Evolutionary conservation across 2,329 filamentous ascomycete genomes (phyloP).

Genomic region (Pseudogymnoascus destructans): DNA sequence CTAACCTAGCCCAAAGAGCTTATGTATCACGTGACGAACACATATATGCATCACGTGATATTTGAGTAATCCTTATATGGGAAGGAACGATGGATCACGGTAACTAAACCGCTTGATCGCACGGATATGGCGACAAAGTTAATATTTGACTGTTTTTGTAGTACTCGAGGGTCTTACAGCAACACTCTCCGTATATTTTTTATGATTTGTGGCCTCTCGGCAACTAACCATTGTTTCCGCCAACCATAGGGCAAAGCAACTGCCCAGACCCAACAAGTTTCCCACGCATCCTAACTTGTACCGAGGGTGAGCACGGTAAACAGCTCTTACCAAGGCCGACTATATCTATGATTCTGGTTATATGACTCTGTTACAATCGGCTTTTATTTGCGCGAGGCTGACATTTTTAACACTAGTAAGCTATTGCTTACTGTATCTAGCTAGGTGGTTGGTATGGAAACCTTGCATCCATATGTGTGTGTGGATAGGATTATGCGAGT

Average conservation of each 20-base stretch:
- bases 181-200: not conserved
- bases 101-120: not conserved
- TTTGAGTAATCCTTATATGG: not conserved
- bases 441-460: not conserved
- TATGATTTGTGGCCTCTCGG: not conserved
- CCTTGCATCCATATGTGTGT: not conserved
- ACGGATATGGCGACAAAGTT: not conserved
- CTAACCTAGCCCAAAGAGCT: not conserved
- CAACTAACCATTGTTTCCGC: not conserved
- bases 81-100: not conserved
- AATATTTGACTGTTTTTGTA: not conserved
- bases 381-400: not conserved
- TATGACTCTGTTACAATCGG: not conserved
- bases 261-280: not conserved
- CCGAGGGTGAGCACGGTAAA: slow-evolving; percentile 1
- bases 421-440: not conserved
- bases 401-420: not conserved
- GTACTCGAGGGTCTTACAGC: not conserved
- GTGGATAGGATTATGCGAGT: not conserved
- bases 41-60: not conserved
- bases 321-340: not conserved
- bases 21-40: not conserved
- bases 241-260: not conserved
- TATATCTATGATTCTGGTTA: not conserved
- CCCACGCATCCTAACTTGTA: not conserved